Percentiles rank a stretch among this genome's conserved stretches.
phyloP scores from a whole-genome alignment of 225 moss, liverwort and hornwort genomes.

The Marchantia polymorpha region DNA sequence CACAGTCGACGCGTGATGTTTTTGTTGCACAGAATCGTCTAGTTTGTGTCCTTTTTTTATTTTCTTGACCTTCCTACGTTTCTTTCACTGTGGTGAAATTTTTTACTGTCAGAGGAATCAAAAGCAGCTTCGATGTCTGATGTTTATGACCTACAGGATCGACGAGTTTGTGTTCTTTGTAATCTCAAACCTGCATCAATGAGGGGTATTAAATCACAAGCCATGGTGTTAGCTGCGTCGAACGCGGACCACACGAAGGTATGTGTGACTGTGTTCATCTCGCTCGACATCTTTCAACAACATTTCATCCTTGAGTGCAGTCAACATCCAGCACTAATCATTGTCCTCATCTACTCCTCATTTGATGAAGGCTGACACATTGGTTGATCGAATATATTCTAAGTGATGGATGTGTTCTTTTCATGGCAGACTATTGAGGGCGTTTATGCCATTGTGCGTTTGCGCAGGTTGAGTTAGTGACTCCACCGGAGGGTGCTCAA shows the following conservation, averaged over 20 bases:
- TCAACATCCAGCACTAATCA: not conserved
- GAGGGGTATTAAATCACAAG: slow-evolving; percentile 88
- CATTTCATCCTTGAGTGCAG: not conserved
- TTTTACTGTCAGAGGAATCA: too few species aligned
- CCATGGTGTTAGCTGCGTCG: slow-evolving; percentile 82
- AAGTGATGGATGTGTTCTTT: not conserved
- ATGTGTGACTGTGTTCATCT: not conserved
- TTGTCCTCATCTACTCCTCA: not conserved
- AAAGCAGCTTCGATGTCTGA: not conserved
- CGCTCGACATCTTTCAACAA: not conserved
- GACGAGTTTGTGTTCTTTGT: slow-evolving; percentile 78
- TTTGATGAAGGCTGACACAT: not conserved
- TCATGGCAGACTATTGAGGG: not conserved
- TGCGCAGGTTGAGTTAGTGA: slow-evolving; percentile 63
- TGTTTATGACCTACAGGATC: slow-evolving; percentile 44
- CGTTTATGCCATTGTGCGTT: not conserved
- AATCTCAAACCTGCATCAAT: slow-evolving; percentile 88
- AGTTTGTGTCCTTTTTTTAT: slow-evolving; percentile 88
- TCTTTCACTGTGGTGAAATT: not conserved
- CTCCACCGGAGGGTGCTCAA: slow-evolving; percentile 59
- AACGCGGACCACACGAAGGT: slow-evolving; percentile 65
- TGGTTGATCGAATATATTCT: not conserved
- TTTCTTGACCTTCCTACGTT: slow-evolving; percentile 22
- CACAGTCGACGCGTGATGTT: not conserved
- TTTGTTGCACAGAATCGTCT: slow-evolving; percentile 51